Conservation (phyloP, 352 stramenopile genomes). For the Stephanocyclus meneghinianus region DNA sequence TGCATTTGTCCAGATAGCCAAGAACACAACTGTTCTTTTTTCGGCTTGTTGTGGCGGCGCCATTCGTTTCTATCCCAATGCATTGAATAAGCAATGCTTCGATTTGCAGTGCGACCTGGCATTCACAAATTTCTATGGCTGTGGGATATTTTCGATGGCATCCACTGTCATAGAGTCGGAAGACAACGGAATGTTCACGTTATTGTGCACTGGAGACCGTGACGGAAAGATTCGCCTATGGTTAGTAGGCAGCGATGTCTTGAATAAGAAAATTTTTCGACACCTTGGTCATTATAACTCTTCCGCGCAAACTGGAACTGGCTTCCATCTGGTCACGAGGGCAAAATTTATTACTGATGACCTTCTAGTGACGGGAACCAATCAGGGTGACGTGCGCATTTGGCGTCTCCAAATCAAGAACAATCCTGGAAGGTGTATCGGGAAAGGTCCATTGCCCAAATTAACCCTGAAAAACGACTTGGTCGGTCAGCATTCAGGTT, state of each 20-base stretch:
- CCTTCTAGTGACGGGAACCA: conserved; percentile 42
- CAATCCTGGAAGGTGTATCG: conserved; percentile 1
- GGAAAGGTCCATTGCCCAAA: conserved; percentile 18
- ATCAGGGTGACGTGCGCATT: conserved; percentile 41
- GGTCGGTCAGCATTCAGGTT: conserved; percentile 26
- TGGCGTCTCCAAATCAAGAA: conserved; percentile 26
- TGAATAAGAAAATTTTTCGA: conserved; percentile 20
- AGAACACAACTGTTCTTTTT: conserved; percentile 21
- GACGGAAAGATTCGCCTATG: conserved; percentile 45
- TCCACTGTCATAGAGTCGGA: conserved; percentile 28
- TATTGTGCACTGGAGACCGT: conserved; percentile 39
- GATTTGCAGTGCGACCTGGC: conserved; percentile 35
- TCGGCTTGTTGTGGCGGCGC: conserved; percentile 30
- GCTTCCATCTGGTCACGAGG: conserved; percentile 34
- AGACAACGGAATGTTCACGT: conserved; percentile 14
- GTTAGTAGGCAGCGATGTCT: conserved; percentile 22
- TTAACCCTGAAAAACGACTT: conserved; percentile 32
- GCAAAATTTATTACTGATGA: conserved; percentile 36
- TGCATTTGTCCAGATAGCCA: conserved; percentile 10
- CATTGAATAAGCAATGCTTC: conserved; percentile 22
- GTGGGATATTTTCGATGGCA: conserved; percentile 43
- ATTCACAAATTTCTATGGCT: conserved; percentile 29
- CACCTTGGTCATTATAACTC: conserved; percentile 28
- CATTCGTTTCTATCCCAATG: conserved; percentile 44
- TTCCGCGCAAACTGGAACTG: conserved; percentile 22